Base-by-base conservation (phyloP, 305 asterid species). In the Fraxinus floribunda region DNA sequence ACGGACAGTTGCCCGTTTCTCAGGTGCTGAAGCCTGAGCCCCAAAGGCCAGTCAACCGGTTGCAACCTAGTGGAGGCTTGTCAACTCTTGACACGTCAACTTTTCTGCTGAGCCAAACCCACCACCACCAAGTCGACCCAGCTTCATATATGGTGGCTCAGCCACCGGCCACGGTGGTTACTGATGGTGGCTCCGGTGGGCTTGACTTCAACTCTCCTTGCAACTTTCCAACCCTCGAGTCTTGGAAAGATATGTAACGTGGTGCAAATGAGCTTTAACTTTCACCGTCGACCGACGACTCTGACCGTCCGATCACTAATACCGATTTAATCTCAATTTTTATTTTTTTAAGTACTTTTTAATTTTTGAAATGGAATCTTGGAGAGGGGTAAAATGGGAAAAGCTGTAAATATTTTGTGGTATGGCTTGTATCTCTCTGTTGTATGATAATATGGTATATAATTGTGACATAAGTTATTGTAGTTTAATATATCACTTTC, bases 161-260 rank as follows among this genome's bases (percentile, higher is more conserved):
- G 74, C 74, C 74, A 20, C 71, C 71, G n/a, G 35, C 55, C 78
- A 41, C 44, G 84, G 81, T 10, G 72, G 83, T 32, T n/a, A 86
- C 32, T 0, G 85, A 62, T 2, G 91, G 84, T 46, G 89, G 86
- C 44, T 79, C 88, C 3, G 84, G 83, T 5, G 86, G 83, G 44
- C 84, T 80, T 80, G 91, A 89, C 57, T 86, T 86, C 20, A 89
- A 88, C 85, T 81, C 91, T 10, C 66, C 84, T 26, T 88, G 89
- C 84, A 85, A 84, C 83, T 93, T 92, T 79, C 97, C 97, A 36
- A 93, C 95, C 24, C 93, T 93, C 0, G 95, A 93, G 83, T 93
- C 96, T 16, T 93, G 92, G 94, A 89, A 84, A 75, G 85, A 83
- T 79, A 60, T 86, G 82, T 85, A 10, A 66, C 24, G 26, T 22